Evolutionary conservation across 2,329 filamentous ascomycete species (phyloP).

Genomic region (Aspergillus novofumigatus): DNA sequence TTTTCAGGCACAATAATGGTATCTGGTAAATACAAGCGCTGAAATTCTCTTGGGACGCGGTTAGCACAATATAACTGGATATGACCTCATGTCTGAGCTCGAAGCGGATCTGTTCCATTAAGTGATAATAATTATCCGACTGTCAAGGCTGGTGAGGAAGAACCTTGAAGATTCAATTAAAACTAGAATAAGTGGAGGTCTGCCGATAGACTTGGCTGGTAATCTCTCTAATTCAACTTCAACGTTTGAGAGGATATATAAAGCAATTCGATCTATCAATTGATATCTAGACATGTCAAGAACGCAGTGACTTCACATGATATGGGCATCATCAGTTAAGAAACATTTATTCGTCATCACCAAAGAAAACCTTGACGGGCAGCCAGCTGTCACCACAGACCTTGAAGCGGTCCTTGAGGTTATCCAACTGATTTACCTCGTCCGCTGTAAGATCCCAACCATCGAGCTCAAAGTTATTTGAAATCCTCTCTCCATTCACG

Average conservation of each 20-base stretch:
- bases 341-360: constrained; percentile 65
- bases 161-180: neutral
- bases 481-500: constrained; percentile 68
- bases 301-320: constrained; percentile 15
- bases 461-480: constrained; percentile 71
- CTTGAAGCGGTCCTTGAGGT: constrained; percentile 73
- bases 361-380: constrained; percentile 76
- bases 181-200: too few relatives aligned
- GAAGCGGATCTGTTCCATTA: neutral
- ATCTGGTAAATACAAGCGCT: too few relatives aligned
- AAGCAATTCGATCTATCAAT: neutral
- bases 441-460: constrained; percentile 69
- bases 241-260: neutral
- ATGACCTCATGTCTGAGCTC: too few relatives aligned
- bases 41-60: too few relatives aligned
- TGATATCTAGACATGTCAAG: constrained; percentile 19
- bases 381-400: constrained; percentile 69
- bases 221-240: neutral
- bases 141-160: neutral
- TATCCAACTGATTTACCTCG: constrained; percentile 65
- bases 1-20: neutral
- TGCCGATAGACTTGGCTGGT: too few relatives aligned
- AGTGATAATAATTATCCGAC: neutral
- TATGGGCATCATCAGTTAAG: constrained; percentile 12
- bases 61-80: too few relatives aligned